Percentiles rank a stretch among this genome's conserved stretches.
These are phyloP conservation scores for Gloeostereum incarnatum DNA, from an alignment of 768 basidiomycete species.

Conservation along the genomic window DNA sequence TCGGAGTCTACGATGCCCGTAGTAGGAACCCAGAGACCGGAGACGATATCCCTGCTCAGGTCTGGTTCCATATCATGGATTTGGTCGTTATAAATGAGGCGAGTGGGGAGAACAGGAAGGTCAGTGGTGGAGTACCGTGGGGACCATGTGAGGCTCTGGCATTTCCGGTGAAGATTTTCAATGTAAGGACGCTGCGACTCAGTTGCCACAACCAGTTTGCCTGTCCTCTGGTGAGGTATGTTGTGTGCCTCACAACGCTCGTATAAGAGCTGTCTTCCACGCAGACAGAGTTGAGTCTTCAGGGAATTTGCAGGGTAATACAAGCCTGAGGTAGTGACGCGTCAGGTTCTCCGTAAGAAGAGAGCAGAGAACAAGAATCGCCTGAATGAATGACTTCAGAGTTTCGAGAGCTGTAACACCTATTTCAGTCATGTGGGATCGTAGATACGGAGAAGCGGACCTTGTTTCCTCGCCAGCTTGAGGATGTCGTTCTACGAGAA, in stretches of 20 bases:
- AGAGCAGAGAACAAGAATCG: constrained; percentile 13
- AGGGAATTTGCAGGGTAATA: constrained; percentile 80
- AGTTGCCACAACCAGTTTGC: constrained; percentile 86
- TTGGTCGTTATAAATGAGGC: constrained; percentile 58
- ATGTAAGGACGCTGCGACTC: constrained; percentile 63
- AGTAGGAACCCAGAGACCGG: constrained; percentile 73
- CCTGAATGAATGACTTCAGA: constrained; percentile 95
- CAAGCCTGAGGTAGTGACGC: constrained; percentile 46
- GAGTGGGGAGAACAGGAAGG: constrained; percentile 44
- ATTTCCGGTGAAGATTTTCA: constrained; percentile 55
- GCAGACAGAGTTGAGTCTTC: constrained; percentile 80
- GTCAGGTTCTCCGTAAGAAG: background rate
- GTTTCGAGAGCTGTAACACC: constrained; percentile 87
- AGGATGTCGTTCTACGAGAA: constrained; percentile 70
- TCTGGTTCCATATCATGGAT: constrained; percentile 76
- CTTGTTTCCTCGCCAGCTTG: constrained; percentile 83
- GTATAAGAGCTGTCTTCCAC: constrained; percentile 81
- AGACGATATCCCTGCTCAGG: constrained; percentile 58
- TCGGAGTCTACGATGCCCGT: constrained; percentile 92
- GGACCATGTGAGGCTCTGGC: constrained; percentile 43
- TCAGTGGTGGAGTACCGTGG: constrained; percentile 21
- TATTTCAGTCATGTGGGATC: background rate
- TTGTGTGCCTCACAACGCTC: constrained; percentile 52
- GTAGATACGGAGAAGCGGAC: constrained; percentile 21
- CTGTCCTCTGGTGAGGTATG: constrained; percentile 64